Percentiles rank a stretch among this genome's conserved stretches.
Evolutionary conservation across 139 green algal genomes (phyloP).

Genomic region (Axilococcus clingmanii): DNA sequence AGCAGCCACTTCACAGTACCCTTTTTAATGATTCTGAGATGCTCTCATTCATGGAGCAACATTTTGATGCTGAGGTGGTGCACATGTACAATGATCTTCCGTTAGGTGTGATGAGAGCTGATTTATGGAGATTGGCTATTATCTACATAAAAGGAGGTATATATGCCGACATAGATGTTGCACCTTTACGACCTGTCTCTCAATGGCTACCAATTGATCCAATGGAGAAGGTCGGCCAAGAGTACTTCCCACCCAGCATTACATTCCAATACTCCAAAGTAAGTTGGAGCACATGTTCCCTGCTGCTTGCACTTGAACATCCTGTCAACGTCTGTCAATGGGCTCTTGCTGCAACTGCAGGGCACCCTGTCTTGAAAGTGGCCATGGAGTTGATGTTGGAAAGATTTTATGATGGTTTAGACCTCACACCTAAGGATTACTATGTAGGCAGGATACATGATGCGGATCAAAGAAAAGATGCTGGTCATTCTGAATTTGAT

Average conservation of each 20-base stretch:
- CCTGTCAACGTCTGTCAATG: neutral
- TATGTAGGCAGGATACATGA: no score
- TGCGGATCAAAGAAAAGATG: no score
- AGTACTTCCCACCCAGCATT: neutral
- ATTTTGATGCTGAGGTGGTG: no score
- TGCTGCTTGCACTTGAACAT: neutral
- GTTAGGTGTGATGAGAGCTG: slow-evolving; percentile 13
- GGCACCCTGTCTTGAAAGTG: neutral
- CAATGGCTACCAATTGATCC: neutral
- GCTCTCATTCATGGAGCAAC: no score
- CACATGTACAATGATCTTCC: no score
- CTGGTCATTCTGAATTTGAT: no score
- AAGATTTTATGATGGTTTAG: neutral
- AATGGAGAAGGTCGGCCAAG: neutral
- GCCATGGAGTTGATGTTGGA: neutral
- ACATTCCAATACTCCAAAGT: neutral
- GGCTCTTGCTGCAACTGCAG: neutral
- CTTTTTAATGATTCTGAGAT: no score
- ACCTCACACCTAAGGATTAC: neutral
- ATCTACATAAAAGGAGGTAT: slow-evolving; percentile 21
- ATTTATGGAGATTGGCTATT: slow-evolving; percentile 21
- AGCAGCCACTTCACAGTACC: no score
- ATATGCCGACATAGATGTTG: slow-evolving; percentile 21
- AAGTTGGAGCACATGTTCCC: neutral
- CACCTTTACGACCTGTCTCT: neutral